These are phyloP conservation scores for Candida rishiriensis DNA, from an alignment of 805 yeast species.

Conservation along the genomic window DNA sequence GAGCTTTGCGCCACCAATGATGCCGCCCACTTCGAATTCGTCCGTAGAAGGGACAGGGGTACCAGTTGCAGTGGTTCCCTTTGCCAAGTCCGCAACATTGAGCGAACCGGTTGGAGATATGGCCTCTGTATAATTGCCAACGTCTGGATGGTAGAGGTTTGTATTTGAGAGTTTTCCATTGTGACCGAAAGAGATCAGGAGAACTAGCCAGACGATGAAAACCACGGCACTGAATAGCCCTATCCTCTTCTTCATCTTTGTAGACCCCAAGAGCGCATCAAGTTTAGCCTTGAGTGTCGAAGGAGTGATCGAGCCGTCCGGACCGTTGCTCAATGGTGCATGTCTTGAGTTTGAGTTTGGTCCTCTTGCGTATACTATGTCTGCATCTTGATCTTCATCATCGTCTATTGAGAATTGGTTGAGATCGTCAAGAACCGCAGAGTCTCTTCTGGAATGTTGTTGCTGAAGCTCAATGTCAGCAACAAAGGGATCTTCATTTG, in stretches of 20 bases:
- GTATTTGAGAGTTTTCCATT: conserved; percentile 16
- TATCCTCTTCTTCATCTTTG: conserved; percentile 15
- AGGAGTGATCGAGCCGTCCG: not conserved
- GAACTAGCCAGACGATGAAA: conserved; percentile 24
- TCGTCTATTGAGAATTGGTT: conserved; percentile 23
- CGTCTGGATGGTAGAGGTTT: conserved; percentile 11
- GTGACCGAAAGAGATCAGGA: conserved; percentile 21
- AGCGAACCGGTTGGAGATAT: conserved; percentile 5
- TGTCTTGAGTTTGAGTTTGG: conserved; percentile 1
- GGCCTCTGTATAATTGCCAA: conserved; percentile 6
- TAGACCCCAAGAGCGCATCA: conserved; percentile 8
- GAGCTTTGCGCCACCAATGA: not conserved
- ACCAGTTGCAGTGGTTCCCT: not conserved
- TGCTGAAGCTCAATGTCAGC: conserved; percentile 20
- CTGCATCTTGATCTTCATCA: conserved; percentile 11
- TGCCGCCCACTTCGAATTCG: not conserved
- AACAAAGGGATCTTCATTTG: conserved; percentile 1
- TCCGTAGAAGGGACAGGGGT: conserved; percentile 5
- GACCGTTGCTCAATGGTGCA: conserved; percentile 3
- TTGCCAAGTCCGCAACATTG: not conserved
- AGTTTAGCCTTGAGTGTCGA: conserved; percentile 7
- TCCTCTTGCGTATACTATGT: conserved; percentile 10
- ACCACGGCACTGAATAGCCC: conserved; percentile 13
- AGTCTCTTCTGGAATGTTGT: conserved; percentile 16
- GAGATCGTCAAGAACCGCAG: conserved; percentile 14